phyloP scores from a whole-genome alignment of 2,329 filamentous ascomycete species.

The Xylaria multiplex region DNA sequence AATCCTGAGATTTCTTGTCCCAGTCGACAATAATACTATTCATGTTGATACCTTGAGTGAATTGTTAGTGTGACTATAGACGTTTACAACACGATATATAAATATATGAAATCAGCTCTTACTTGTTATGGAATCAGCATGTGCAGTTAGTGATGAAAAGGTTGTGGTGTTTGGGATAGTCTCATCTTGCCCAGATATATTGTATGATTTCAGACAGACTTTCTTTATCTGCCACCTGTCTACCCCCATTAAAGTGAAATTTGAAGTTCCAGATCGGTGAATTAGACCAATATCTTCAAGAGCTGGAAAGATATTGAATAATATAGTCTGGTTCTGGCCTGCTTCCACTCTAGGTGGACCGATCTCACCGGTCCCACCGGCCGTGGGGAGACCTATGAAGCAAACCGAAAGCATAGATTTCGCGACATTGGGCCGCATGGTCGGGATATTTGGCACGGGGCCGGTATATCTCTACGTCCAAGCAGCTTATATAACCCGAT shows the following conservation, averaged over 20 bases:
- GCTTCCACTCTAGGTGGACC: slow-evolving; percentile 5
- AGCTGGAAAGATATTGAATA: not conserved
- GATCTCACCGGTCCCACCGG: slow-evolving; percentile 15
- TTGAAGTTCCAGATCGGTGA: not conserved
- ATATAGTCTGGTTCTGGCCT: slow-evolving; percentile 29
- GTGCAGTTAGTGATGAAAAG: not conserved
- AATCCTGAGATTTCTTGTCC: not conserved
- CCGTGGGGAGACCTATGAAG: slow-evolving; percentile 31
- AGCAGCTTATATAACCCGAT: slow-evolving; percentile 37
- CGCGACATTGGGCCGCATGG: slow-evolving; percentile 46
- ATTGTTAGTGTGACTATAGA: not conserved
- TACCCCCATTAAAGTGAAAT: not conserved
- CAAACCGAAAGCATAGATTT: slow-evolving; percentile 42
- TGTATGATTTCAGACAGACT: slow-evolving; percentile 17
- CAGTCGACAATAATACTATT: slow-evolving; percentile 32
- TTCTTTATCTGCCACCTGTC: not conserved
- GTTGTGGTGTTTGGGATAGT: too few relatives aligned
- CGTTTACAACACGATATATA: not conserved
- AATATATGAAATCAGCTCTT: not conserved
- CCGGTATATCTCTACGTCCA: slow-evolving; percentile 34
- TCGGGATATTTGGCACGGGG: slow-evolving; percentile 31
- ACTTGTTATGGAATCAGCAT: not conserved
- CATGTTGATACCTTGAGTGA: slow-evolving; percentile 7
- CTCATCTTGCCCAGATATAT: not conserved
- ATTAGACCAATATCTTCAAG: not conserved